These are phyloP conservation scores for Parascedosporium putredinis DNA, from an alignment of 2,329 filamentous ascomycete genomes.

Conservation along the genomic window DNA sequence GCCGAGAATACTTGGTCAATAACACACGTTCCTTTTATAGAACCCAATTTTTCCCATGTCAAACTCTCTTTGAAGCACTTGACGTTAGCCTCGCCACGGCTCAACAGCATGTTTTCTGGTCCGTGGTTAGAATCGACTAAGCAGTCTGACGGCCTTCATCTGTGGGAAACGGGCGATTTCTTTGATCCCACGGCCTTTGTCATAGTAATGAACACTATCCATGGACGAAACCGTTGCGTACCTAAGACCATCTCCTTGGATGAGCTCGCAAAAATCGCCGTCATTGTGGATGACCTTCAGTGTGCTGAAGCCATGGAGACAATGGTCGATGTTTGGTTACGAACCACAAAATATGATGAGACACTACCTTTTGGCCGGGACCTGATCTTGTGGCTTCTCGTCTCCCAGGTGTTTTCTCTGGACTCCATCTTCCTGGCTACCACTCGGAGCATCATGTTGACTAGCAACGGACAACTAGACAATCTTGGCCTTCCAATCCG, in stretches of 20 bases:
- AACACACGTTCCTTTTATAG: not conserved
- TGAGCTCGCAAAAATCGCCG: not conserved
- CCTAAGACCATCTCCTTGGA: not conserved
- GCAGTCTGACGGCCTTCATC: not conserved
- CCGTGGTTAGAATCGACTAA: not conserved
- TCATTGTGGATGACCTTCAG: not conserved
- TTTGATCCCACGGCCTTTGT: not conserved
- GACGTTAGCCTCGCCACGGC: not conserved
- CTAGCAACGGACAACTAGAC: not conserved
- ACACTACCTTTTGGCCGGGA: not conserved
- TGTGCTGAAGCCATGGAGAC: not conserved
- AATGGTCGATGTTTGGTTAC: not conserved
- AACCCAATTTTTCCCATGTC: not conserved
- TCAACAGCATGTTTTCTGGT: not conserved
- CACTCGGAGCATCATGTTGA: not conserved
- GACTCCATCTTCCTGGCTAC: not conserved
- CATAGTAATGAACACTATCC: not conserved
- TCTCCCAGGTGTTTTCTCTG: not conserved
- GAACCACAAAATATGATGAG: not conserved
- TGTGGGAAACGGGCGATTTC: not conserved
- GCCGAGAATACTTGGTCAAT: no score
- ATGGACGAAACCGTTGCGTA: not conserved
- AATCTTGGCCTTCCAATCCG: not conserved
- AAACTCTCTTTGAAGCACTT: not conserved
- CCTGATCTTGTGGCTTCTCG: not conserved